These are phyloP conservation scores for Pichia californica DNA, from an alignment of 805 yeast genomes.

Conservation along the genomic window DNA sequence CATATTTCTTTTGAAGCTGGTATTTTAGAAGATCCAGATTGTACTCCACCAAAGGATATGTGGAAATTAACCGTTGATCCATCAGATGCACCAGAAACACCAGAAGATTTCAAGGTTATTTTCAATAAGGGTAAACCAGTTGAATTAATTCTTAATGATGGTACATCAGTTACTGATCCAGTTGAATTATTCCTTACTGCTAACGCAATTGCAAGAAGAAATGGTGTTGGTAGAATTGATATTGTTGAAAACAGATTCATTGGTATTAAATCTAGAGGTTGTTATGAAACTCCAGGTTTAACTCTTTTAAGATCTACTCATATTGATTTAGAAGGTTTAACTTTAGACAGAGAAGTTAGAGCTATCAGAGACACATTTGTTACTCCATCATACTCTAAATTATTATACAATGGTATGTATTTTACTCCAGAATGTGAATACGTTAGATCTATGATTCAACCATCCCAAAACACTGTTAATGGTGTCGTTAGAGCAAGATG, in stretches of 20 bases:
- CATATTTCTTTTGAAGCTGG: conserved; percentile 99
- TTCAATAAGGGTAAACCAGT: conserved; percentile 85
- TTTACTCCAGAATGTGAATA: conserved; percentile 98
- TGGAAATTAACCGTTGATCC: conserved; percentile 99
- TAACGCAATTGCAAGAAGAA: conserved; percentile 93
- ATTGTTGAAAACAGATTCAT: conserved; percentile 98
- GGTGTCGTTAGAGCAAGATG: conserved; percentile 92
- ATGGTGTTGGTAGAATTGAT: conserved; percentile 99
- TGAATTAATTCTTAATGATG: conserved; percentile 64
- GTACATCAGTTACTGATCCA: conserved; percentile 64
- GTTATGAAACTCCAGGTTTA: conserved; percentile 99
- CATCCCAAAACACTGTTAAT: conserved; percentile 92
- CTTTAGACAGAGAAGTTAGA: conserved; percentile 95
- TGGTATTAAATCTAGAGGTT: conserved; percentile 98
- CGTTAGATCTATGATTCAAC: conserved; percentile 86
- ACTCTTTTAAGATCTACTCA: conserved; percentile 91
- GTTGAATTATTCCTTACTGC: conserved; percentile 90
- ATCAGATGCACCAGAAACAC: conserved; percentile 85
- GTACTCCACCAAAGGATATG: conserved; percentile 99
- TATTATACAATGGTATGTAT: conserved; percentile 95
- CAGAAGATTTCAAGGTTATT: conserved; percentile 80
- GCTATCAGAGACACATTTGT: conserved; percentile 95
- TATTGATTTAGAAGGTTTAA: conserved; percentile 94
- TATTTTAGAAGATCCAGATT: conserved; percentile 96
- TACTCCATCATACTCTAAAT: conserved; percentile 82